Base-by-base conservation (phyloP, 1,139 yeast species). In the Torulaspora globosa region DNA sequence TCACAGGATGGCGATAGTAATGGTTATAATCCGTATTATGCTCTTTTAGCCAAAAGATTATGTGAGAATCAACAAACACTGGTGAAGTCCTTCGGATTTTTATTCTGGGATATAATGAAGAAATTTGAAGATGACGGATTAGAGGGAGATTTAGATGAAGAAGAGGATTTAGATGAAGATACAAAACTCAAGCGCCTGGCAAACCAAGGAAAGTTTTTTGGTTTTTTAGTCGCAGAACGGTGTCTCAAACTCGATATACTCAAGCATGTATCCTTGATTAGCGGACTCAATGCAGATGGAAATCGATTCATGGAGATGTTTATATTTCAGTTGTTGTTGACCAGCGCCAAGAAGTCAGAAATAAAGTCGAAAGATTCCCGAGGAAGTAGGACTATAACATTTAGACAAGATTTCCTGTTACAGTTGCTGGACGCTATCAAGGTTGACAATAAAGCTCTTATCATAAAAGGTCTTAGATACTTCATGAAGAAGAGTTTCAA, bases 11-110 rank as follows among this genome's bases (percentile, higher is more conserved):
- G 63, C 29, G 49, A 43, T 2, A 43, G 47, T 7, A 79, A 84
- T 28, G 77, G 78, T 0, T 90, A 86, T 72, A 94, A 94, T 59
- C 97, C 97, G 1, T 94, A 84, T 64, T 94, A 94, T 65, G 86
- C 92, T 0, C 69, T 85, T 11, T 76, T 94, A 27, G 95, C 95
- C 0, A 74, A 76, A 37, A 86, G 87, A 57, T 66, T 90, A 14
- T 84, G 95, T 59, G 76, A 80, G 31, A 53, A 60, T 26, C 87
- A 84, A 53, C 79, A 76, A 48, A 73, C 82, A 1, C 70, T 84
- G 63, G 76, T 87, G 58, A 90, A 90, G 64, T 79, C 95, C 0
- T 83, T 94, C 57, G 97, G 92, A 62, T 89, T 92, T 63, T 74
- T 81, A 61, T 72, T 94, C 37, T 94, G 97, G 97, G 96, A 92